phyloP scores from a whole-genome alignment of 257 asterid species.

The Solanum chilense region DNA sequence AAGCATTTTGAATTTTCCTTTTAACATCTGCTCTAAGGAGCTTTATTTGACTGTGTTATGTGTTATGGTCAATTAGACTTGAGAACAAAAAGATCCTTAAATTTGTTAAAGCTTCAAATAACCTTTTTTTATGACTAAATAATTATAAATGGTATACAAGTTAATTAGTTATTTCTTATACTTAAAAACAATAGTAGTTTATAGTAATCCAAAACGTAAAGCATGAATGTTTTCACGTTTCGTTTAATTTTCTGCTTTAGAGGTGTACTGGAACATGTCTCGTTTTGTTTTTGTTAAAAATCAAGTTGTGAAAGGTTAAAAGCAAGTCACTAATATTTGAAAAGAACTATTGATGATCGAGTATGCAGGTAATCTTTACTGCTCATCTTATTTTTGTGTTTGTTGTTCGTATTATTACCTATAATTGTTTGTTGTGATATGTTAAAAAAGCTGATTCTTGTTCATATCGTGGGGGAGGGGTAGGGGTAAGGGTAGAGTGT shows the following conservation, averaged over 20 bases:
- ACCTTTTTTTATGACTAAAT: too few relatives aligned
- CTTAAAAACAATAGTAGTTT: too few relatives aligned
- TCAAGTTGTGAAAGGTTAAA: background rate
- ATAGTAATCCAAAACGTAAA: too few relatives aligned
- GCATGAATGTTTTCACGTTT: background rate
- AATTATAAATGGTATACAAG: too few relatives aligned
- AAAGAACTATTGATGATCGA: background rate
- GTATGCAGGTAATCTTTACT: background rate
- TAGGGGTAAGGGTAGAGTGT: too few relatives aligned
- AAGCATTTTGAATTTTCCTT: too few relatives aligned
- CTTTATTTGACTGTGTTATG: too few relatives aligned
- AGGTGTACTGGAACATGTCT: background rate
- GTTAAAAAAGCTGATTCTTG: background rate
- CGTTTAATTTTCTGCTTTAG: background rate
- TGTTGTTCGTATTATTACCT: background rate
- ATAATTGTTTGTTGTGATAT: background rate
- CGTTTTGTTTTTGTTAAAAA: background rate
- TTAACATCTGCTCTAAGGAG: too few relatives aligned
- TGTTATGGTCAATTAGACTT: too few relatives aligned
- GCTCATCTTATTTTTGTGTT: background rate
- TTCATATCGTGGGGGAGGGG: background rate
- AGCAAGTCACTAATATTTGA: background rate
- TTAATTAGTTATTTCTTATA: too few relatives aligned
- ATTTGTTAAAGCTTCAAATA: too few relatives aligned
- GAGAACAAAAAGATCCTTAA: too few relatives aligned